Evolutionary conservation across 2,329 filamentous ascomycete genomes (phyloP).

Genomic region (Elsinoe fawcettii): DNA sequence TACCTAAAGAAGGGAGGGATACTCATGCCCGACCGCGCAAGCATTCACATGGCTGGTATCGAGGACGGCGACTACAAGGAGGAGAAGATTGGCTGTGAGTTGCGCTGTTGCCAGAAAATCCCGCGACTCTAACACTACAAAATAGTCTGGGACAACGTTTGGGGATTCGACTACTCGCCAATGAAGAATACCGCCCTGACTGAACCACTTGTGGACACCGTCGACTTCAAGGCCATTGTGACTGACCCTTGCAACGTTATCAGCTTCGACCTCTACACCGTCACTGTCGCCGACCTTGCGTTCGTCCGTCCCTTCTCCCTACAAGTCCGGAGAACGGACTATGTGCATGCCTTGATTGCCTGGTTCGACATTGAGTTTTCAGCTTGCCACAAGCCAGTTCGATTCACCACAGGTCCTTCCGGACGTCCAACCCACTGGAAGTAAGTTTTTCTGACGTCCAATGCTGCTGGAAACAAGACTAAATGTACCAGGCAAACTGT

Average conservation of each 20-base stretch:
- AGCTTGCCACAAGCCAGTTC: conserved; percentile 94
- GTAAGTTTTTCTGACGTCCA: conserved; percentile 20
- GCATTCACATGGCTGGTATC: conserved; percentile 92
- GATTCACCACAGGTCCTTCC: conserved; percentile 94
- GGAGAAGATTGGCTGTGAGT: conserved; percentile 97
- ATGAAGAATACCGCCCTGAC: conserved; percentile 89
- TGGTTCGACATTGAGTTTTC: conserved; percentile 99
- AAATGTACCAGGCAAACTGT: conserved; percentile 61
- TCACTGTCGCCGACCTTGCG: conserved; percentile 71
- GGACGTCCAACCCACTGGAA: conserved; percentile 99
- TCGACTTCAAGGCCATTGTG: conserved; percentile 93
- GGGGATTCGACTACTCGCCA: conserved; percentile 92
- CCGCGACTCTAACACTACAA: conserved; percentile 22
- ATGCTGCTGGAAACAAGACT: neutral
- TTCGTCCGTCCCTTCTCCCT: conserved; percentile 76
- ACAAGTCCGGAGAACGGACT: conserved; percentile 75
- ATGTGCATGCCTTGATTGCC: conserved; percentile 89
- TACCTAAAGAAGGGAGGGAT: conserved; percentile 72
- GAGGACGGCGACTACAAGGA: conserved; percentile 99
- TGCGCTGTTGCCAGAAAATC: conserved; percentile 15
- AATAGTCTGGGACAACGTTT: conserved; percentile 97
- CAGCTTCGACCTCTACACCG: conserved; percentile 89
- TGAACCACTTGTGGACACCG: conserved; percentile 93
- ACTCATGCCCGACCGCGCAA: conserved; percentile 98
- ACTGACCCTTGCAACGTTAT: conserved; percentile 82